phyloP scores from a whole-genome alignment of 352 stramenopile genomes.

The Globisporangium nagaii region DNA sequence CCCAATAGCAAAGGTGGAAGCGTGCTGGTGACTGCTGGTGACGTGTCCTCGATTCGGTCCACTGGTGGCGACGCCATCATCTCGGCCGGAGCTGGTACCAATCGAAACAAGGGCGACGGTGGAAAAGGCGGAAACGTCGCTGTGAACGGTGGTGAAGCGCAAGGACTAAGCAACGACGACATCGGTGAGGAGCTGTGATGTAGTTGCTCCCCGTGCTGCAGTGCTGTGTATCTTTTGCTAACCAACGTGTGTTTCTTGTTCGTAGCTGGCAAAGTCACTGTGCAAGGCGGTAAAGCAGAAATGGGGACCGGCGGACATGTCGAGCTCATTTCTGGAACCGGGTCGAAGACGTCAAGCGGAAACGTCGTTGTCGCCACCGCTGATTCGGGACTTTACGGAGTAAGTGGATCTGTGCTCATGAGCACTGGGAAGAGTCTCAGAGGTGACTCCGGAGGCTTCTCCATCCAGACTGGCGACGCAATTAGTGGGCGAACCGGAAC shows the following conservation, averaged over 20 bases:
- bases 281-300: slow-evolving; percentile 40
- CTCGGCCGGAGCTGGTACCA: slow-evolving; percentile 41
- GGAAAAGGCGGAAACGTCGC: slow-evolving; percentile 56
- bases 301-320: slow-evolving; percentile 49
- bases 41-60: slow-evolving; percentile 35
- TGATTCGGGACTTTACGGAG: slow-evolving; percentile 57
- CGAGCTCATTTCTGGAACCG: slow-evolving; percentile 33
- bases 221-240: slow-evolving; percentile 3
- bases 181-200: slow-evolving; percentile 24
- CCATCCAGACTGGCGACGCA: slow-evolving; percentile 52
- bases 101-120: slow-evolving; percentile 29
- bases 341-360: slow-evolving; percentile 45
- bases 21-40: slow-evolving; percentile 59
- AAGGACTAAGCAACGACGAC: slow-evolving; percentile 34
- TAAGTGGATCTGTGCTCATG: slow-evolving; percentile 68
- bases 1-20: slow-evolving; percentile 77
- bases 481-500: slow-evolving; percentile 33
- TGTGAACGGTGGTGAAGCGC: slow-evolving; percentile 48
- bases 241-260: slow-evolving; percentile 2
- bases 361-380: slow-evolving; percentile 51
- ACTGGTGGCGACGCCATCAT: slow-evolving; percentile 50
- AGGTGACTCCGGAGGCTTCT: slow-evolving; percentile 55
- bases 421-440: slow-evolving; percentile 44
- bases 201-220: neutral
- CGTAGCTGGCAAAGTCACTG: slow-evolving; percentile 25